Evolutionary conservation across 306 rosid species (phyloP), one percentile per base, ranked within the genome.

Genomic region (Ormosia emarginata): DNA sequence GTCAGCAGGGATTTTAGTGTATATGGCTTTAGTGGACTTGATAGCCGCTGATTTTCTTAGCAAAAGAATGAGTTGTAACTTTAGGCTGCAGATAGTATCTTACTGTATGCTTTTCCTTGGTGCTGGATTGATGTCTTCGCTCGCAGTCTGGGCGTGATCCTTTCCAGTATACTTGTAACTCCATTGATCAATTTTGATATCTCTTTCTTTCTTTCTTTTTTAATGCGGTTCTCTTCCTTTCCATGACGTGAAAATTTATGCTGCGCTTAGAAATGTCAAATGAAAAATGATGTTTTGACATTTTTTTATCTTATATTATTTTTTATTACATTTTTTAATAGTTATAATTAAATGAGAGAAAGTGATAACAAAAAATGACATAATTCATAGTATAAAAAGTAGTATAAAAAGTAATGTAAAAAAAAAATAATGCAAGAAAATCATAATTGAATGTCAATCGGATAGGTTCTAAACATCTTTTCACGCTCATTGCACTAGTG

Each of bases 51-150:
- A 96, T 84, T 96, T 96, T 84, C 86, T 93, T 13, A 93, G 98
- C 83, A 92, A 89, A 89, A 96, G 99, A 55, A 93, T 96, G 99
- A 92, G 94, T 78, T 93, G 99, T 81, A 94, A 96, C 82, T 96
- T 96, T 57, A 91, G 98, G 85, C 80, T 96, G 14, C 99, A 94
- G 86, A 47, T 91, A 4, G 89, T 82, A 0, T 96, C 97, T 15
- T 96, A 96, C 34, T 89, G 87, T 57, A 93, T 85, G 86, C 98
- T 96, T 64, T 96, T 96, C 64, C 92, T 96, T 59, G 99, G 99
- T 10, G 99, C 99, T 41, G 99, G 97, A 34, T 76, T 91, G 82
- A 96, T 96, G 99, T 90, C 99, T 78, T 81, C 76, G 5, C 91
- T 96, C 9, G 98, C 99, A 7, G 85, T 96, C 64, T 96, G 98